Conservation (phyloP, 73 alveolate genomes). For the Symbiodinium natans region DNA sequence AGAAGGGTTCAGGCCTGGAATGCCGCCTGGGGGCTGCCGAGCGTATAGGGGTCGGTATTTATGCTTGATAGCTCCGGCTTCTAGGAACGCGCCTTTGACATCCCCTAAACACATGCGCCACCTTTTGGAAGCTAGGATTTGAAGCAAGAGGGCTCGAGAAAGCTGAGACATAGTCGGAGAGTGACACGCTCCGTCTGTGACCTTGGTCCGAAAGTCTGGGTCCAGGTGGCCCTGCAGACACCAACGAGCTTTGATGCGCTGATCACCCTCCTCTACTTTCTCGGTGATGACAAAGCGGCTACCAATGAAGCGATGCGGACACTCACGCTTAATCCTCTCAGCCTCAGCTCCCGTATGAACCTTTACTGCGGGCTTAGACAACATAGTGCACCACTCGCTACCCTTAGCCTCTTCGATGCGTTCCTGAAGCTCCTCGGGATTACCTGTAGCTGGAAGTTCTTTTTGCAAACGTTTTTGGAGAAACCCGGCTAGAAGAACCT, state of each 20-base stretch:
- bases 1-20: background rate
- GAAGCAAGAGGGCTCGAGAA: background rate
- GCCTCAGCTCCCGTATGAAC: background rate
- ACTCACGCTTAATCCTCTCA: background rate
- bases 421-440: background rate
- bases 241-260: constrained; percentile 8
- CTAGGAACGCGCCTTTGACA: background rate
- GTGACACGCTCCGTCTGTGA: background rate
- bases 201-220: background rate
- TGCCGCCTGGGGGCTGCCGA: background rate
- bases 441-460: background rate
- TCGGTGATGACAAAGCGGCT: constrained; percentile 2
- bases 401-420: background rate
- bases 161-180: background rate
- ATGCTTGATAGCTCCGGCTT: background rate
- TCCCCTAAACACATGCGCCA: background rate
- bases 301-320: constrained; percentile 2
- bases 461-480: constrained; percentile 1
- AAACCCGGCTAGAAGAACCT: constrained; percentile 22
- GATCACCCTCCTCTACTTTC: background rate
- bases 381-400: background rate
- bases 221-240: background rate
- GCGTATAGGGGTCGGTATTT: constrained; percentile 1
- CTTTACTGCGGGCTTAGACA: background rate
- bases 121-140: background rate